Conservation (phyloP, 139 green algal species). For the Chlorella sp. region DNA sequence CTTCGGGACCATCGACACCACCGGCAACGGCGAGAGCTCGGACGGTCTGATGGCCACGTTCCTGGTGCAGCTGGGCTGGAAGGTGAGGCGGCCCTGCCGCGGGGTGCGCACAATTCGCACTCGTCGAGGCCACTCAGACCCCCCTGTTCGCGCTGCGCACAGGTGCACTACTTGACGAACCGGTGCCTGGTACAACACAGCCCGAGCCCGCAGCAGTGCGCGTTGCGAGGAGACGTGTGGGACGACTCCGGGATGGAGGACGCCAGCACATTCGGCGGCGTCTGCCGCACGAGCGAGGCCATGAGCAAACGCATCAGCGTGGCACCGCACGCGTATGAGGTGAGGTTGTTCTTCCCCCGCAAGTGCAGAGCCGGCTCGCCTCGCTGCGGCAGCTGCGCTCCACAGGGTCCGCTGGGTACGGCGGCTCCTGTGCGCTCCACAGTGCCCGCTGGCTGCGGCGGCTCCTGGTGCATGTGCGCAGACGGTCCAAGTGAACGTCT, state of each 20-base stretch:
- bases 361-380: no score
- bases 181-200: constrained; percentile 63
- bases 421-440: no score
- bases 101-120: no score
- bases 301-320: no score
- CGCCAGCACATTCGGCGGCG: constrained; percentile 7
- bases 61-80: constrained; percentile 29
- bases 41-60: constrained; percentile 66
- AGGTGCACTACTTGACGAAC: constrained; percentile 38
- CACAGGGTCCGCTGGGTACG: no score
- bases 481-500: constrained; percentile 19
- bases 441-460: no score
- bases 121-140: not conserved
- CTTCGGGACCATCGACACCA: no score
- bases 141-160: not conserved
- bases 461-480: no score
- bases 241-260: constrained; percentile 38
- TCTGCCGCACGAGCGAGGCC: no score
- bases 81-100: constrained; percentile 14
- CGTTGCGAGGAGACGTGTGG: constrained; percentile 50
- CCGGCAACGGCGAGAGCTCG: constrained; percentile 23
- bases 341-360: no score
- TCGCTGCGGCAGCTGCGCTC: no score
- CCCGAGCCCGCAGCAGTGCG: constrained; percentile 62
- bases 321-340: no score